Conservation (phyloP, 2,329 filamentous ascomycete species). For the Nectriaceae sp. region DNA sequence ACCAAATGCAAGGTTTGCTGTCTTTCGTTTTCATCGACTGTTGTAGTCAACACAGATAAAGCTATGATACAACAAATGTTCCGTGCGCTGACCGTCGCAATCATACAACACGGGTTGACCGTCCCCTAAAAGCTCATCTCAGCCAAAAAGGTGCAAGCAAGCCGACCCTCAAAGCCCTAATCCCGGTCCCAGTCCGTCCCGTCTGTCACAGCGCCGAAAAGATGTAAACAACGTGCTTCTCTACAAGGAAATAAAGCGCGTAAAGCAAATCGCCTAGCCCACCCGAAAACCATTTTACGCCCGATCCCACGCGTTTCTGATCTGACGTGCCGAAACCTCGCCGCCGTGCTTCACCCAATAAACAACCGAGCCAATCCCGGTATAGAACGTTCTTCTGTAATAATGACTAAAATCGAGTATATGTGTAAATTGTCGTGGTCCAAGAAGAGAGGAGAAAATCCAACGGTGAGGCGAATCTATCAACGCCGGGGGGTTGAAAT, state of each 20-base stretch:
- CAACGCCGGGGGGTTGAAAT: conserved; percentile 1
- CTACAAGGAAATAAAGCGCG: conserved; percentile 21
- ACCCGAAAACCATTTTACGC: conserved; percentile 17
- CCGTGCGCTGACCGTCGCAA: conserved; percentile 10
- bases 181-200: conserved; percentile 12
- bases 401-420: conserved; percentile 32
- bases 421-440: conserved; percentile 24
- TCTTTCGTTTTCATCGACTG: conserved; percentile 11
- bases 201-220: conserved; percentile 22
- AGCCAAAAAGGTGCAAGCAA: conserved; percentile 8
- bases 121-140: conserved; percentile 7
- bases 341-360: background rate
- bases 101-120: conserved; percentile 20
- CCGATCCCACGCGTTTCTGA: conserved; percentile 12
- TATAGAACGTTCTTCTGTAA: background rate
- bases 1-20: conserved; percentile 18
- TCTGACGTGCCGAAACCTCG: conserved; percentile 20
- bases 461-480: conserved; percentile 19
- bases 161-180: conserved; percentile 1
- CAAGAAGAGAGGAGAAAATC: conserved; percentile 30
- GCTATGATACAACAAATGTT: conserved; percentile 15
- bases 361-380: background rate
- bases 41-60: conserved; percentile 10
- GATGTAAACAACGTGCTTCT: conserved; percentile 19
- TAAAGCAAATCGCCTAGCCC: conserved; percentile 10